These are phyloP conservation scores for Cicer arietinum DNA, from an alignment of 306 rosid species.

Conservation along the genomic window DNA sequence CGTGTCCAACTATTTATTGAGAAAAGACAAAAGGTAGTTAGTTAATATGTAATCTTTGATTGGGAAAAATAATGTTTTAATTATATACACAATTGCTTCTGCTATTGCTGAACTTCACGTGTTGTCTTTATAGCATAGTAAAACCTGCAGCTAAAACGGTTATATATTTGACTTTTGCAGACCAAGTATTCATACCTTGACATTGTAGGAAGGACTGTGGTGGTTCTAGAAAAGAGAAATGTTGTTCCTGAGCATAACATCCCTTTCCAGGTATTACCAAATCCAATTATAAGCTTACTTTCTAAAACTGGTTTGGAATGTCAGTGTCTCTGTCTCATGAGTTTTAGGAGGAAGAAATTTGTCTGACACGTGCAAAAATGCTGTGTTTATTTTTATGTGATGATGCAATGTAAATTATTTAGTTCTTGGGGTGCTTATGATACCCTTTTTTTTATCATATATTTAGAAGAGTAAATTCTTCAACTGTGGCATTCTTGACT, in stretches of 20 bases:
- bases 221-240: constrained; percentile 85
- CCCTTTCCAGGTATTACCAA: constrained; percentile 81
- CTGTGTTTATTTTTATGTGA: constrained; percentile 12
- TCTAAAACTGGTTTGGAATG: constrained; percentile 19
- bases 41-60: constrained; percentile 7
- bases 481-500: neutral
- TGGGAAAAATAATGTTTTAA: constrained; percentile 6
- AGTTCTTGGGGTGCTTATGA: neutral
- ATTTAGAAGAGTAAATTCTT: constrained; percentile 6
- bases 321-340: neutral
- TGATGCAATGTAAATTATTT: constrained; percentile 12
- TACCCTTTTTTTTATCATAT: neutral
- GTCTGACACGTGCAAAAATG: neutral
- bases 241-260: constrained; percentile 87
- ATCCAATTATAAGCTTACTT: constrained; percentile 13
- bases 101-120: constrained; percentile 16
- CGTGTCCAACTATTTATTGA: neutral
- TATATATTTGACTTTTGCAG: constrained; percentile 59
- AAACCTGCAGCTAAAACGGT: constrained; percentile 25
- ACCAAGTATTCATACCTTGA: constrained; percentile 93
- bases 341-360: constrained; percentile 15
- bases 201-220: constrained; percentile 89
- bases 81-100: constrained; percentile 29
- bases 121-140: constrained; percentile 15
- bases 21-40: neutral